phyloP scores from a whole-genome alignment of 2,329 filamentous ascomycete genomes.

The Penicillium sclerotigenum region DNA sequence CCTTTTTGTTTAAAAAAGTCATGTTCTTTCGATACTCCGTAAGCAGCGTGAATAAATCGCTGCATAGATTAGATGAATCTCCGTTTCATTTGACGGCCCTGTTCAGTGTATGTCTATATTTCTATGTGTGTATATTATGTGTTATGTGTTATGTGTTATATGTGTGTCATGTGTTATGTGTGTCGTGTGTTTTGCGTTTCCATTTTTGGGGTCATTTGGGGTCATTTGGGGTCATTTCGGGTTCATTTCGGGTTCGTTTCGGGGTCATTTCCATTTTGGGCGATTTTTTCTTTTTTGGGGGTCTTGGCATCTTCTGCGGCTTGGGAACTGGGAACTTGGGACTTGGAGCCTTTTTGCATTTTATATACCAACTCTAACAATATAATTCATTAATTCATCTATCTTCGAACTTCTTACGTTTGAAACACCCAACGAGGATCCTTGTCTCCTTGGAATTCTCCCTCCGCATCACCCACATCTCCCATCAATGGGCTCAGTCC shows the following conservation, averaged over 20 bases:
- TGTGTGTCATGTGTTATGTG: constrained; percentile 18
- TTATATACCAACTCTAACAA: background rate
- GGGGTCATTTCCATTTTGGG: constrained; percentile 3
- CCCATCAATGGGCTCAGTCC: constrained; percentile 28
- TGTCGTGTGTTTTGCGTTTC: constrained; percentile 18
- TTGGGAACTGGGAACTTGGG: background rate
- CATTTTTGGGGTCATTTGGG: constrained; percentile 10
- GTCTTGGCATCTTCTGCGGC: background rate
- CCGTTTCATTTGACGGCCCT: constrained; percentile 31
- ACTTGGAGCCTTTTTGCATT: background rate
- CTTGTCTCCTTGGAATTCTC: constrained; percentile 58
- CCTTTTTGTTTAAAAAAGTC: constrained; percentile 33
- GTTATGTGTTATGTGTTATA: constrained; percentile 25
- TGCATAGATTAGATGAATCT: constrained; percentile 40
- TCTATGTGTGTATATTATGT: constrained; percentile 24
- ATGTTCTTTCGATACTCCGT: constrained; percentile 32
- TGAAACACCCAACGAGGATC: constrained; percentile 67
- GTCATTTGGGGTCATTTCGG: background rate
- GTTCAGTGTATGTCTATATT: constrained; percentile 18
- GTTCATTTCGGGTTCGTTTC: background rate
- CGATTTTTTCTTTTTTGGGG: no score
- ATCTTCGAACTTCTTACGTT: constrained; percentile 36
- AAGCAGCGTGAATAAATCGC: constrained; percentile 30
- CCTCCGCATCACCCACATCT: constrained; percentile 51
- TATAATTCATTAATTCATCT: background rate